Base-by-base conservation (phyloP, 1,139 yeast species). In the Blastobotrys ciferrii region DNA sequence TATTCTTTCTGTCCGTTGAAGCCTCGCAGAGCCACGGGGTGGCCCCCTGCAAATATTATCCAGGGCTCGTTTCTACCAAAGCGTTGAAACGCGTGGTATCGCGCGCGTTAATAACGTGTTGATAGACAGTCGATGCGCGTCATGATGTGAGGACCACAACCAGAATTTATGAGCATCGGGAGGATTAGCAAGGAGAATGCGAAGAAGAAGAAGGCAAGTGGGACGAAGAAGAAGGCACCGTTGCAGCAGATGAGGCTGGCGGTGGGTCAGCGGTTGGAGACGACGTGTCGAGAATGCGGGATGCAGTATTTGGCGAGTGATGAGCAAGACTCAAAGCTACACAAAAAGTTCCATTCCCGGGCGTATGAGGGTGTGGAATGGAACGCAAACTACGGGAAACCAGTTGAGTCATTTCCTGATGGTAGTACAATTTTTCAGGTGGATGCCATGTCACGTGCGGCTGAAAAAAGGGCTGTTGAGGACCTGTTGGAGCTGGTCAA, bases 241-340 rank as follows among this genome's bases (percentile, higher is more conserved):
- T 28, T 36, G 3, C 40, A 36, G 40, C 40, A 36, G 28, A 36
- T 36, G 40, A 36, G 40, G 28, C 28, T 36, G 40, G 11, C 40
- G 4, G 40, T 36, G 40, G 40, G 40, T n/a, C 40, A 36, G 28
- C 18, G 19, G 28, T 15, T 19, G 3, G 40, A 36, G 14, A 36
- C 14, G 19, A 73, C 80, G 0, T 83, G 89, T 58, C 52, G 64
- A 6, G 68, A 67, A 30, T 84, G 91, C 65, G 79, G 79, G 4
- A 82, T 83, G 87, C 70, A 84, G 2, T 83, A 76, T 58, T 62
- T 72, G 46, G 66, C 73, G 3, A 70, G 73, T 50, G 58, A 80
- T 11, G 62, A 69, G 12, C 60, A 68, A 18, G 89, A 83, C 53
- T 61, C 61, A 20, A 66, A 67, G 31, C 50, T 74, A 11, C 92